These are phyloP conservation scores for Aegilops speltoides DNA, from an alignment of 176 grass and related monocot genomes.

Conservation along the genomic window DNA sequence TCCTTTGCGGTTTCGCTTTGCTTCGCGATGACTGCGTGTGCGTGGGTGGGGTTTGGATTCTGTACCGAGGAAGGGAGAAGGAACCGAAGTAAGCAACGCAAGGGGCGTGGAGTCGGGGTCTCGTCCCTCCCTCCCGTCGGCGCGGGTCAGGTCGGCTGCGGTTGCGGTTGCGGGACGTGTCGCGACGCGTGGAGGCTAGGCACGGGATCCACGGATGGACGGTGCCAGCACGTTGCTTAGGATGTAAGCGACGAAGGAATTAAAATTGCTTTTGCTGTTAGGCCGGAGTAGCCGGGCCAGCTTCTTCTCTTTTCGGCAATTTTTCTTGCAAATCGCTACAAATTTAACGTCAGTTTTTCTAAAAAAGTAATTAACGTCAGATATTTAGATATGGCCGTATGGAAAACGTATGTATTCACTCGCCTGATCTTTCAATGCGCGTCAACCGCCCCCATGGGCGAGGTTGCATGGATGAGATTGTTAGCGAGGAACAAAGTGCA, in stretches of 20 bases:
- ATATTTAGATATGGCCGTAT: too few relatives aligned
- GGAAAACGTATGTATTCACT: too few relatives aligned
- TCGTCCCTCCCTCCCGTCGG: background rate
- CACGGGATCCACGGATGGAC: background rate
- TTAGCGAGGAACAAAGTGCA: too few relatives aligned
- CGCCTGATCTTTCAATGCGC: too few relatives aligned
- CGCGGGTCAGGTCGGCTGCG: background rate
- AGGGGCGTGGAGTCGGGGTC: background rate
- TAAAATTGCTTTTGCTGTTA: background rate
- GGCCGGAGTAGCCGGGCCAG: background rate
- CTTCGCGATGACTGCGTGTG: slow-evolving; percentile 11
- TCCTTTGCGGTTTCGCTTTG: background rate
- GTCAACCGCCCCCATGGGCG: too few relatives aligned
- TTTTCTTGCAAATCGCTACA: too few relatives aligned
- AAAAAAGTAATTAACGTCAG: too few relatives aligned
- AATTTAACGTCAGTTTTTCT: too few relatives aligned
- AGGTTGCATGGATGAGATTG: too few relatives aligned
- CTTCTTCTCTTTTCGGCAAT: too few relatives aligned
- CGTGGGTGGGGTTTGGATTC: background rate
- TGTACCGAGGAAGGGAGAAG: background rate
- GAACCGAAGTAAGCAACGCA: background rate
- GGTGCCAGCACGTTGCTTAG: background rate
- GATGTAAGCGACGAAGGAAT: slow-evolving; percentile 14
- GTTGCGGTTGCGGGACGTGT: background rate
- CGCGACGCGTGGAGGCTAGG: background rate